Evolutionary conservation across 495 filamentous ascomycete species (phyloP).

Genomic region (Sabuloglossum arenarium): DNA sequence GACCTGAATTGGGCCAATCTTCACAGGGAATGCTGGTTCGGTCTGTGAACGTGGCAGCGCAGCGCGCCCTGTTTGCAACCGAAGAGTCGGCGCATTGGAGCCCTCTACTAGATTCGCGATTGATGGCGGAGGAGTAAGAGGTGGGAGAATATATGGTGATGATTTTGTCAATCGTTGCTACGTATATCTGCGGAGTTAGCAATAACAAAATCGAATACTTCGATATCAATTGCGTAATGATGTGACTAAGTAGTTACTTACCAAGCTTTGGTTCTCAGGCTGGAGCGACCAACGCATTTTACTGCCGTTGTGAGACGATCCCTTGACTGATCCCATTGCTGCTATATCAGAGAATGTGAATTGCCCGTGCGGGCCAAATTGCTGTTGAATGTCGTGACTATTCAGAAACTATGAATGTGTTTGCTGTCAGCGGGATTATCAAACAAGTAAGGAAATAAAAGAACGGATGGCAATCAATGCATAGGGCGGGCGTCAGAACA

Average conservation of each 20-base stretch:
- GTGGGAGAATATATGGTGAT: background rate
- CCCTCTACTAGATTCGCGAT: background rate
- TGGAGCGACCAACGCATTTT: background rate
- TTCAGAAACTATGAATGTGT: too few relatives aligned
- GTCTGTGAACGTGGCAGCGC: background rate
- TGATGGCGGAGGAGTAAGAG: background rate
- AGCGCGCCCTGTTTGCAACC: background rate
- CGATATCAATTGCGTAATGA: background rate
- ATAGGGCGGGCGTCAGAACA: background rate
- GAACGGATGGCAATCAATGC: background rate
- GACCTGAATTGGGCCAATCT: background rate
- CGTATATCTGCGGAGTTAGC: background rate
- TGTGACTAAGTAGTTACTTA: background rate
- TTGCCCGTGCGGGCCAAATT: background rate
- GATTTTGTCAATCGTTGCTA: background rate
- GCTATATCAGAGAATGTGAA: background rate
- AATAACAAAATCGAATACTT: background rate
- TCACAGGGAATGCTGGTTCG: background rate
- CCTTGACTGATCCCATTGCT: background rate
- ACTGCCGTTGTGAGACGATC: background rate
- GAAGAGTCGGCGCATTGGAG: background rate
- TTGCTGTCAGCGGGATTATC: background rate
- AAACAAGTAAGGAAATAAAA: background rate
- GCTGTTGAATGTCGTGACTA: background rate
- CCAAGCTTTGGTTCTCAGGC: background rate